Base-by-base conservation (phyloP, 768 basidiomycete genomes). In the Tylopilus plumbeoviolaceoides region DNA sequence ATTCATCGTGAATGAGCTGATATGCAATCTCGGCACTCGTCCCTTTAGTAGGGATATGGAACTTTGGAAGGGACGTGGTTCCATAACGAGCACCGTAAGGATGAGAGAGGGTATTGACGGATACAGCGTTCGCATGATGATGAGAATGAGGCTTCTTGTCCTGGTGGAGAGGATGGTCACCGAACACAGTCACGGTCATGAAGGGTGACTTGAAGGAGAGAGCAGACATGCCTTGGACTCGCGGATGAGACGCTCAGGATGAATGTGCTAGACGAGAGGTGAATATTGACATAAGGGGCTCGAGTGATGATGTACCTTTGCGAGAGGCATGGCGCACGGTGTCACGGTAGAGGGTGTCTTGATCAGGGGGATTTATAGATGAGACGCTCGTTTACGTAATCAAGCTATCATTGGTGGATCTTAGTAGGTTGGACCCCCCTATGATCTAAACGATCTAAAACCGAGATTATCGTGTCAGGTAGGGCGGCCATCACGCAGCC, bases 31-130 rank as follows among this genome's bases (percentile, higher is more conserved):
- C 81, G 2, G 79, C 77, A 40, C 67, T 65, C 15, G 80, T 70
- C 3, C 89, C 89, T 73, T 78, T 83, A 36, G 74, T 72, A 0
- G 87, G 79, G 9, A 91, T 63, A 51, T 73, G 74, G 68, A 78
- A 90, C 65, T 88, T 91, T 15, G 88, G 87, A 48, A 90, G 70
- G 18, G 84, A 75, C n/a, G 62, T 65, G n/a, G 84, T 84, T 15
- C 78, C 78, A 63, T 88, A 89, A 41, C 84, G 80, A 18, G 77
- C 79, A 21, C 80, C 82, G 55, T 86, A 87, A 0, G 79, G 66
- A 51, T 79, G 78, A 0, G 62, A 51, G 10, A 76, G 41, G 1
- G 67, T 54, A 35, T 71, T 63, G 7, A 73, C 60, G 3, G 71
- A 50, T 3, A 65, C 64, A 14, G 68, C 62, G 40, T 71, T 74